Conservation (phyloP, 2,329 filamentous ascomycete genomes). For the Botrytis porri region DNA sequence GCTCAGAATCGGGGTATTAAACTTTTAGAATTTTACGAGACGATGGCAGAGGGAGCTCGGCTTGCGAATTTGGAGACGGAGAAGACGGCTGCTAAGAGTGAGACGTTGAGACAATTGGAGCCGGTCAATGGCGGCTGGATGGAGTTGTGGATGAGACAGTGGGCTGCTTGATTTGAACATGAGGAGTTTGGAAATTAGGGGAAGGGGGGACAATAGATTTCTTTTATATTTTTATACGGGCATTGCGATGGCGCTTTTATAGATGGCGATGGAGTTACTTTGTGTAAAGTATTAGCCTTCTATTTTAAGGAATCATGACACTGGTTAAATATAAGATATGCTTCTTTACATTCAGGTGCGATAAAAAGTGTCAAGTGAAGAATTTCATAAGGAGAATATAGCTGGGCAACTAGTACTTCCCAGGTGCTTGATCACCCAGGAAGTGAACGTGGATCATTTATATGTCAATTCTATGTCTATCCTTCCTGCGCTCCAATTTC, state of each 20-base stretch:
- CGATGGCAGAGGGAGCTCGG: slow-evolving; percentile 25
- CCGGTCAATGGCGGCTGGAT: slow-evolving; percentile 38
- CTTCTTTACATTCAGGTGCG: neutral
- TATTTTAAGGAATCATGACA: neutral
- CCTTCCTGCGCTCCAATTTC: neutral
- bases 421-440: neutral
- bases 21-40: slow-evolving; percentile 41
- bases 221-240: neutral
- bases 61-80: slow-evolving; percentile 18
- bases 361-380: neutral
- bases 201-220: neutral
- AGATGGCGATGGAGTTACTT: neutral
- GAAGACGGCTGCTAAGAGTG: slow-evolving; percentile 29
- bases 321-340: neutral
- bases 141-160: slow-evolving; percentile 40
- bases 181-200: neutral
- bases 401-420: neutral
- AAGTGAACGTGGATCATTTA: neutral
- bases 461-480: neutral
- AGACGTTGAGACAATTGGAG: slow-evolving; percentile 32
- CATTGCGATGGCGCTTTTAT: neutral
- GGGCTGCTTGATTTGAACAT: slow-evolving; percentile 28
- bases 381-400: neutral
- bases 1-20: slow-evolving; percentile 50
- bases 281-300: neutral